Base-by-base conservation (phyloP, 129 eudicot genomes). In the Artemisia tridentata region DNA sequence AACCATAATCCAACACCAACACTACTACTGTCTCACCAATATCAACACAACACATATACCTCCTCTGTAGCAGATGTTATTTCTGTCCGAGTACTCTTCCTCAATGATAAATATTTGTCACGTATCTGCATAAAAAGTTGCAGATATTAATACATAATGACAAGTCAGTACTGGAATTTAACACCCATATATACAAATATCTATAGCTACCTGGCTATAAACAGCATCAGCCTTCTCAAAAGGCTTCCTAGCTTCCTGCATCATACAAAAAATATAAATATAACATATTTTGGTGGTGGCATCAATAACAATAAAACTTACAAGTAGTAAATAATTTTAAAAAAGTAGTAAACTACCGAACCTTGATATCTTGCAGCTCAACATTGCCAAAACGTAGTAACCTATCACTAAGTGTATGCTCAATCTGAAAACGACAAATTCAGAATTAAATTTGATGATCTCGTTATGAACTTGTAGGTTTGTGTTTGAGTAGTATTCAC, bases 201-300 rank as follows among this genome's bases (percentile, higher is more conserved):
- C 57, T 11, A 54, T n/a, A 25, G 68, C 17, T 61, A 89, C 98
- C 96, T 92, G 98, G 73, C 87, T 95, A 83, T 92, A 92, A 64
- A 75, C 76, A 68, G 54, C 84, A 83, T 79, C 86, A 52, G 95
- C 96, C 78, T 92, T 92, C 83, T 92, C 98, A 77, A 92, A 92
- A 72, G 96, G 95, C 78, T 89, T 92, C 70, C 96, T 83, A 81
- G 96, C 96, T 83, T 92, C 98, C 98, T 92, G 85, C 74, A 64
- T 61, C 46, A 72, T 21, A 59, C 48, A 72, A 51, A 59, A 63
- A 19, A 13, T 11, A 38, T 19, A n/a, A 11, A 25, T 9, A 47
- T 9, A 17, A 52, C 48, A 29, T 25, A 51, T 14, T 8, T 63
- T 34, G 4, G 34, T 31, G 49, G 6, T 34, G 67, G 49, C 13